These are phyloP conservation scores for Capsella bursapastoris DNA, from an alignment of 345 rosid species.

Conservation along the genomic window DNA sequence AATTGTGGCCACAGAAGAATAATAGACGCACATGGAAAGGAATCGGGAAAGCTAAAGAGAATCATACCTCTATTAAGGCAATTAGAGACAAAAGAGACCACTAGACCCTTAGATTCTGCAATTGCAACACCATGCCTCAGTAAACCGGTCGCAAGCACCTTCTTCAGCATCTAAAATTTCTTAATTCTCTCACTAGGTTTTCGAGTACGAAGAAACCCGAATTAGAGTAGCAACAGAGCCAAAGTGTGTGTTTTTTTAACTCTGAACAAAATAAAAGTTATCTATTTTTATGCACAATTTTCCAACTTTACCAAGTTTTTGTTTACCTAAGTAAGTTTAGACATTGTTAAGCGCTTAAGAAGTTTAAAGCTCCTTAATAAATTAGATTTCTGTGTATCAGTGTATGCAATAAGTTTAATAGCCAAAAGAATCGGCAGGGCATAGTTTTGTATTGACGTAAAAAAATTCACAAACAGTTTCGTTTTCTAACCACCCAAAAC, in stretches of 20 bases:
- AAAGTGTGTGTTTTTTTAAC: background rate
- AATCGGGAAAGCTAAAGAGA: slow-evolving; percentile 16
- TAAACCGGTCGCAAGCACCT: background rate
- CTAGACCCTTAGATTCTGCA: slow-evolving; percentile 15
- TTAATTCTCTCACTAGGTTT: background rate
- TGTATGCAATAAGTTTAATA: background rate
- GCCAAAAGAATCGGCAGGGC: slow-evolving; percentile 5
- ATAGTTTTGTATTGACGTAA: slow-evolving; percentile 24
- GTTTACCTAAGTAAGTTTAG: background rate
- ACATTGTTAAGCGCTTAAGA: background rate
- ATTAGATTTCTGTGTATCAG: background rate
- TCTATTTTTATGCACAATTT: background rate
- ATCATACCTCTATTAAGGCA: slow-evolving; percentile 26
- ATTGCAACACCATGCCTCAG: background rate
- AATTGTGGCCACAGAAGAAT: background rate
- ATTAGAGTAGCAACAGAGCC: background rate
- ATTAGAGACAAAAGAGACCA: slow-evolving; percentile 21
- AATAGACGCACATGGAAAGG: background rate
- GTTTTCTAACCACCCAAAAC: slow-evolving; percentile 26
- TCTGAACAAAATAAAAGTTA: slow-evolving; percentile 5
- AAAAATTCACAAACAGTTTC: slow-evolving; percentile 27
- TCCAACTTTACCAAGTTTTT: background rate
- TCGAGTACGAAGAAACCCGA: background rate
- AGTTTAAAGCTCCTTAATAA: background rate
- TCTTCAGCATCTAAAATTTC: slow-evolving; percentile 8